phyloP scores from a whole-genome alignment of 495 filamentous ascomycete species.

The Penicillium herquei region DNA sequence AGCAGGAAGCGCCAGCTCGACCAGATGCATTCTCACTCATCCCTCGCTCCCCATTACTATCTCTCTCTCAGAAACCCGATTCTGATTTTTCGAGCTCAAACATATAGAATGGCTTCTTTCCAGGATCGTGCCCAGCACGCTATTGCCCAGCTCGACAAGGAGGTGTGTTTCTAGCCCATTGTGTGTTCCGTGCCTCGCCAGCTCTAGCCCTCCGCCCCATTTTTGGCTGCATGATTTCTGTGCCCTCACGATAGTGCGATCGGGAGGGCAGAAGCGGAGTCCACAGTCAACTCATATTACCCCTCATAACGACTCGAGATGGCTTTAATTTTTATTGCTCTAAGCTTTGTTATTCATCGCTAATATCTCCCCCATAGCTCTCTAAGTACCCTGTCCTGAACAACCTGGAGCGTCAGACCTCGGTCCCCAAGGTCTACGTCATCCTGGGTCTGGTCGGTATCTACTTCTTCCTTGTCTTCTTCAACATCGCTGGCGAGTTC shows the following conservation, averaged over 20 bases:
- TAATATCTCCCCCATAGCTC: slow-evolving; percentile 57
- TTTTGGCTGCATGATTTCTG: slow-evolving; percentile 16
- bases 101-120: slow-evolving; percentile 61
- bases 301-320: neutral
- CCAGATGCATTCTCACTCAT: slow-evolving; percentile 28
- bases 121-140: slow-evolving; percentile 90
- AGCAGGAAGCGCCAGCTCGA: slow-evolving; percentile 25
- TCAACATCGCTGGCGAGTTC: slow-evolving; percentile 97
- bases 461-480: slow-evolving; percentile 98
- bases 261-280: neutral
- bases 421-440: slow-evolving; percentile 92
- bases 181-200: slow-evolving; percentile 26
- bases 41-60: slow-evolving; percentile 21
- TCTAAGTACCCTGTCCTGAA: slow-evolving; percentile 93
- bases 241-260: slow-evolving; percentile 10
- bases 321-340: neutral
- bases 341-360: neutral
- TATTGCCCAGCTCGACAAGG: slow-evolving; percentile 91
- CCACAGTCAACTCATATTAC: neutral
- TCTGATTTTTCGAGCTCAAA: slow-evolving; percentile 8
- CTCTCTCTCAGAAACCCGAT: slow-evolving; percentile 4
- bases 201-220: slow-evolving; percentile 19
- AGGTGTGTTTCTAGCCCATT: slow-evolving; percentile 63
- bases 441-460: slow-evolving; percentile 78
- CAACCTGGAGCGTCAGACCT: slow-evolving; percentile 95